Evolutionary conservation across 164 flowering plant genomes (phyloP), one percentile per base, ranked within the genome.

Genomic region (Hamamelis virginiana): DNA sequence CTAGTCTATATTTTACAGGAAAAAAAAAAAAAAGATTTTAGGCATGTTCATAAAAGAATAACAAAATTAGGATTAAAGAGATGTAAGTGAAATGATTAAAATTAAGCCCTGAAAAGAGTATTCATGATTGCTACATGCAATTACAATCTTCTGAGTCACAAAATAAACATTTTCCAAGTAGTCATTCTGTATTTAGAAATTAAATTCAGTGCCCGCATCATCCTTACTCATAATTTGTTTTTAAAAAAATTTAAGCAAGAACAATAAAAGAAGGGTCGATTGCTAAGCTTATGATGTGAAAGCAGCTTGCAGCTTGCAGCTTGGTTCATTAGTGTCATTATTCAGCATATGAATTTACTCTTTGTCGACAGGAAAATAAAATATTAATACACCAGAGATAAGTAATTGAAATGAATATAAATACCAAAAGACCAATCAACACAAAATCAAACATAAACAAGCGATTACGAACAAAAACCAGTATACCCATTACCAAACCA

Each of bases 1-100:
- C 50, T 43, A 44, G 44, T 62, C 61, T 68, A 68, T 47, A 8
- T 23, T 66, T 66, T 50, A n/a, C 23, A 12, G 5, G 21, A 43
- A 18, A 12, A 46, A 12, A 25, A 27, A 64, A 8, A 25, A 1
- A 13, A 23, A 19, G 48, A 19, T 12, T 22, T 28, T 69, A 16
- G 26, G 28, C 9, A 55, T 46, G 43, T 58, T 46, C 63, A 68
- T 4, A 18, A 26, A 12, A 1, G 58, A 44, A 38, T 4, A 38
- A 66, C 14, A 48, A 25, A 6, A 6, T 15, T 25, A 27, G 14
- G 57, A 56, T 18, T 25, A 26, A 55, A 58, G 23, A 13, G 19
- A 38, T 33, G 8, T 19, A 13, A 3, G 5, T 1, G n/a, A 19
- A n/a, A 5, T 15, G 14, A 12, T 11, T 26, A 59, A n/a, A 59